Base-by-base conservation (phyloP, 1,284 basidiomycete species). In the Xanthoconium separans region DNA sequence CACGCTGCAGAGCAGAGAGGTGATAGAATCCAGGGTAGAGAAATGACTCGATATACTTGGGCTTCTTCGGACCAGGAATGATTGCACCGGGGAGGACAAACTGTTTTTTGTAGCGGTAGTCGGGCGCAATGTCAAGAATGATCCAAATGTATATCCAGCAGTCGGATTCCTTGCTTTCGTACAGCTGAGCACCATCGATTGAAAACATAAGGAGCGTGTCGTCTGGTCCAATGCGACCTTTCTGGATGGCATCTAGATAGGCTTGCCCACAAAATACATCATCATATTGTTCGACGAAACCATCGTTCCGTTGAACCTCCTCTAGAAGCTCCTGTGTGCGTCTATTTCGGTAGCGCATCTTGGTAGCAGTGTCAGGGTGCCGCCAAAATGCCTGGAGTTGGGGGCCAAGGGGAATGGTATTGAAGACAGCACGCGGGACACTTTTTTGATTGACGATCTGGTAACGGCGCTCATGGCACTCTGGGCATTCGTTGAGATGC, bases 321-420 rank as follows among this genome's bases (percentile, higher is more conserved):
- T 50, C 10, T 2, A 58, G 31, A 18, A 65, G 51, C 10, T 52
- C 43, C 13, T 56, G 34, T 10, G 53, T 59, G 1, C 29, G 13
- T 9, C 51, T 5, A 2, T 53, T 22, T 20, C 55, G 18, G 43
- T 60, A 72, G 12, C 39, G 20, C 59, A 73, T 66, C 5, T 49
- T 50, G 2, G 55, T 9, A 2, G 70, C 69, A 11, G 54, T 60
- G 9, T 72, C 57, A 0, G 56, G 51, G 34, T 53, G 53, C 11
- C 63, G 54, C 34, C 56, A 67, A 3, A 71, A 51, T 0, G 71
- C 71, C 45, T 75, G 2, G 67, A 74, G 22, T 6, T 47, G 45
- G 4, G 34, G 45, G 10, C 15, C 34, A 18, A 47, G n/a, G 1
- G 16, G 16, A 7, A 76, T 63, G 0, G 70, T 75, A 22, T 63